phyloP scores from a whole-genome alignment of 2,329 filamentous ascomycete genomes.

The Botrytis squamosa region DNA sequence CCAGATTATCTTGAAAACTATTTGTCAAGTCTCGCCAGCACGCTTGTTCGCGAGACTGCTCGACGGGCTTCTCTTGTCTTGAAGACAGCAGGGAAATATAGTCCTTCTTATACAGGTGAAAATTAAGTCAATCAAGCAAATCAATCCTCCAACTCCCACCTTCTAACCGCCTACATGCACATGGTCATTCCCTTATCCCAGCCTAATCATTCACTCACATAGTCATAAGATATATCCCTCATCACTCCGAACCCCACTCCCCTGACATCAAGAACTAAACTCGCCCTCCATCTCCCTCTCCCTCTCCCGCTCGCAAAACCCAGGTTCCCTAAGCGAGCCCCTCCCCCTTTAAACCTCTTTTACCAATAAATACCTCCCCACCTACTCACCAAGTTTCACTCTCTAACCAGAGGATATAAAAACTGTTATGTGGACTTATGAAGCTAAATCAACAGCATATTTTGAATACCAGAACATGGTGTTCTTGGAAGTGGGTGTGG shows the following conservation, averaged over 20 bases:
- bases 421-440: too few relatives aligned
- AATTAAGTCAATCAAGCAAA: background rate
- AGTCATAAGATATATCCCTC: background rate
- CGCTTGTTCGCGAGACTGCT: too few relatives aligned
- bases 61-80: too few relatives aligned
- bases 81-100: too few relatives aligned
- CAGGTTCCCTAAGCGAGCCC: background rate
- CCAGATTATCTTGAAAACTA: too few relatives aligned
- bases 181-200: background rate
- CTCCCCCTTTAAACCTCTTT: background rate
- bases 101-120: too few relatives aligned
- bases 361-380: background rate
- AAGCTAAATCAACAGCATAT: background rate
- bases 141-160: background rate
- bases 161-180: background rate
- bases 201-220: background rate
- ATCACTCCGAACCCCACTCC: too few relatives aligned
- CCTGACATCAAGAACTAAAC: too few relatives aligned
- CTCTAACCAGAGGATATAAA: background rate
- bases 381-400: accelerated
- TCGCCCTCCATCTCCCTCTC: too few relatives aligned
- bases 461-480: background rate
- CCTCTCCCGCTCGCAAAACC: too few relatives aligned
- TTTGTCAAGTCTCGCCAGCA: background rate
- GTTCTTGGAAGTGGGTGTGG: background rate